phyloP scores from a whole-genome alignment of 768 basidiomycete species.

The Leccinum longicurvipes region DNA sequence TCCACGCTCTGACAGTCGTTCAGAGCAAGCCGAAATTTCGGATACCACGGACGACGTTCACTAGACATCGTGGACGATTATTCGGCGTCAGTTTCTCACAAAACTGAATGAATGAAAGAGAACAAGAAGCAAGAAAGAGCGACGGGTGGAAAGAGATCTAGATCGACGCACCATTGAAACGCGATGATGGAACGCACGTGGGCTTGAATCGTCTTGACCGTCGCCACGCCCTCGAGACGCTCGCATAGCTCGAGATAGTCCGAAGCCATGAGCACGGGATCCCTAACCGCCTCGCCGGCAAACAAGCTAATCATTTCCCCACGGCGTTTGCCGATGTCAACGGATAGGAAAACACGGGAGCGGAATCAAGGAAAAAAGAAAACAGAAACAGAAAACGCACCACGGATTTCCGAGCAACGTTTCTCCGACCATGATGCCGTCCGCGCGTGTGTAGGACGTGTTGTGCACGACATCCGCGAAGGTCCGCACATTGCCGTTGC shows the following conservation, averaged over 20 bases:
- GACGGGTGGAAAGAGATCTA: background rate
- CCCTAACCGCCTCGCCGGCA: slow-evolving; percentile 43
- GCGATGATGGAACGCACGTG: slow-evolving; percentile 69
- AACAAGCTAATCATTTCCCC: slow-evolving; percentile 48
- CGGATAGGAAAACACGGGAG: background rate
- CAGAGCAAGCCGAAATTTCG: slow-evolving; percentile 50
- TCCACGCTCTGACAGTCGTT: slow-evolving; percentile 40
- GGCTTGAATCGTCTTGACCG: slow-evolving; percentile 49
- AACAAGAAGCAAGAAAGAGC: background rate
- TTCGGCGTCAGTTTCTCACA: background rate
- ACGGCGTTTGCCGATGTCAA: background rate
- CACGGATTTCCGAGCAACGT: slow-evolving; percentile 72
- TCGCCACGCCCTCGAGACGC: slow-evolving; percentile 46
- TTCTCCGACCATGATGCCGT: slow-evolving; percentile 82
- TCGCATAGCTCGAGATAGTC: slow-evolving; percentile 68
- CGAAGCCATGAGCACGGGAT: slow-evolving; percentile 62
- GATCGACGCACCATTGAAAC: slow-evolving; percentile 57
- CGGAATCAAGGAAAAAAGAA: background rate
- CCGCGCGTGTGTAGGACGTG: slow-evolving; percentile 52
- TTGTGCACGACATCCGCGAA: slow-evolving; percentile 58
- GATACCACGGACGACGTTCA: slow-evolving; percentile 52
- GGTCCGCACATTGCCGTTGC: slow-evolving; percentile 74
- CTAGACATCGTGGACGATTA: slow-evolving; percentile 14
- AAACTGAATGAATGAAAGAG: background rate
- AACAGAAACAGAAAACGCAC: slow-evolving; percentile 35